These are phyloP conservation scores for Lentinula edodes DNA, from an alignment of 768 basidiomycete species.

Conservation along the genomic window DNA sequence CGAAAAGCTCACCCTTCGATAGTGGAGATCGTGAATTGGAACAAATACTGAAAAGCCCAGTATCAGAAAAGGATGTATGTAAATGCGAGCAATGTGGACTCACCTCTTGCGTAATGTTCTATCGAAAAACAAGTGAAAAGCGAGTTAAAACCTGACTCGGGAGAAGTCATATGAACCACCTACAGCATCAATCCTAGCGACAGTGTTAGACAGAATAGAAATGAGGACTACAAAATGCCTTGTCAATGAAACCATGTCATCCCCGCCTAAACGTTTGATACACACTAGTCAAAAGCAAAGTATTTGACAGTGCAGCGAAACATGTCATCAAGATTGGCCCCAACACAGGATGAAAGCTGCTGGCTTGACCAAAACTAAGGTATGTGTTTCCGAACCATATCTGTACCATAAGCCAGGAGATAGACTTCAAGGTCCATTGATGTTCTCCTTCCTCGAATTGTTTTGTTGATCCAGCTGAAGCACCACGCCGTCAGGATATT, in stretches of 20 bases:
- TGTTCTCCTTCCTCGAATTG: slow-evolving; percentile 14
- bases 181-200: slow-evolving; percentile 71
- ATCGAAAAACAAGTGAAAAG: too few relatives aligned
- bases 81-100: slow-evolving; percentile 59
- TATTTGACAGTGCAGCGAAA: slow-evolving; percentile 77
- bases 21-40: slow-evolving; percentile 81
- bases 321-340: slow-evolving; percentile 76
- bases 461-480: slow-evolving; percentile 16
- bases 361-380: slow-evolving; percentile 42
- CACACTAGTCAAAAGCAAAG: slow-evolving; percentile 75
- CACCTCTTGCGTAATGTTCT: slow-evolving; percentile 48
- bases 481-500: not conserved
- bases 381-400: slow-evolving; percentile 74
- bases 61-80: slow-evolving; percentile 44
- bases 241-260: not conserved
- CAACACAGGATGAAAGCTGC: slow-evolving; percentile 62
- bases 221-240: slow-evolving; percentile 55
- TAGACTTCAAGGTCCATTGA: slow-evolving; percentile 36
- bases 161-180: slow-evolving; percentile 11
- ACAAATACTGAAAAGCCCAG: slow-evolving; percentile 62
- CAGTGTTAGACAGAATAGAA: slow-evolving; percentile 87
- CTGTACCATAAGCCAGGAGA: slow-evolving; percentile 81
- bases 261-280: slow-evolving; percentile 1
- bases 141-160: not conserved
- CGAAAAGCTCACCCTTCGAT: slow-evolving; percentile 64